phyloP scores from a whole-genome alignment of 176 grass and related monocot genomes.

The Triticum turgidum region DNA sequence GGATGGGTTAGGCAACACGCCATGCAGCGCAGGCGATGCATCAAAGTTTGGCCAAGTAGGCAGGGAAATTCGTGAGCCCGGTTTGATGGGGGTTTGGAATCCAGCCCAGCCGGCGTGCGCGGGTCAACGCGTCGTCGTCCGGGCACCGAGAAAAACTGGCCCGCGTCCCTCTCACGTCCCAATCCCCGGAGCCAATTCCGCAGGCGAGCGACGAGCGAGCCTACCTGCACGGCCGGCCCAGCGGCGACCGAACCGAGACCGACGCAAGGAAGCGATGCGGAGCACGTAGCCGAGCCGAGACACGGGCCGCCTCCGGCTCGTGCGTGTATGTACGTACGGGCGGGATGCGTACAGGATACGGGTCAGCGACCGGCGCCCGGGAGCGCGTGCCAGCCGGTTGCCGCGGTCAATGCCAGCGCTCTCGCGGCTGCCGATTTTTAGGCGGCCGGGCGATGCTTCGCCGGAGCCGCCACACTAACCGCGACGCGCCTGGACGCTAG shows the following conservation, averaged over 20 bases:
- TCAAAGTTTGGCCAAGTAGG: conserved; percentile 3
- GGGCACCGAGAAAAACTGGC: neutral
- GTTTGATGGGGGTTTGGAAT: neutral
- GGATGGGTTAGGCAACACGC: conserved; percentile 31
- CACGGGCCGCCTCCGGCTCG: neutral
- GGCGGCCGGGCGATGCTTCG: neutral
- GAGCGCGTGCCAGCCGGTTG: neutral
- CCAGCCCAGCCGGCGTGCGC: neutral
- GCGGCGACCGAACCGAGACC: conserved; percentile 1
- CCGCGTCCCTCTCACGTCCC: conserved; percentile 31
- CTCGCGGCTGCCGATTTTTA: conserved; percentile 15
- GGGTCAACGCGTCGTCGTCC: conserved; percentile 10
- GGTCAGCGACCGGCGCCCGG: neutral
- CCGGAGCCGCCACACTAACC: neutral
- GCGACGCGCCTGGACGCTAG: conserved; percentile 2
- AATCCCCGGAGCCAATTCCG: conserved; percentile 32
- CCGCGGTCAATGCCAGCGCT: conserved; percentile 28
- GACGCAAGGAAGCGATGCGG: neutral
- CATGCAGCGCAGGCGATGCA: neutral
- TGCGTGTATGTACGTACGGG: neutral
- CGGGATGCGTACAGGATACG: conserved; percentile 20
- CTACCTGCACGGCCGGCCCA: too few species aligned
- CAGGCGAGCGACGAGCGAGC: neutral
- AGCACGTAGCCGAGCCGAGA: neutral
- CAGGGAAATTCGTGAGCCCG: neutral